Base-by-base conservation (phyloP, 116 monocot species). In the Phalaenopsis hybrid region DNA sequence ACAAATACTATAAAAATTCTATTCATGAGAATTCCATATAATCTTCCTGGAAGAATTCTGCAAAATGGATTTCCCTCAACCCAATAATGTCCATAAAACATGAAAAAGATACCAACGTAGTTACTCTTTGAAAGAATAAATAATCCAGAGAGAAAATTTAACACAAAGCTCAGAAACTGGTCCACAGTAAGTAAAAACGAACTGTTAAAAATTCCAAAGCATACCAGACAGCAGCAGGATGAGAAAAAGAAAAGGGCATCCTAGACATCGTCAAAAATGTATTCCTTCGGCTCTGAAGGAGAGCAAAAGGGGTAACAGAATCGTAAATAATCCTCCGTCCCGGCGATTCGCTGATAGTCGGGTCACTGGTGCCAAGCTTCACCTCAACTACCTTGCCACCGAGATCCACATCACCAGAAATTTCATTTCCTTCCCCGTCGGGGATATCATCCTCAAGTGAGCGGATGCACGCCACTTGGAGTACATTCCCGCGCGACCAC, bases 311-410 rank as follows among this genome's bases (percentile, higher is more conserved):
- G 0, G 92, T 86, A 16, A 95, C 86, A 12, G 95, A 99, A 1
- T 92, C 93, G 50, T 95, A 95, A 51, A 89, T 89, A 77, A 95
- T 90, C 85, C 88, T 86, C 79, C 98, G 81, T 84, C 85, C 84
- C 88, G 88, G 83, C 4, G 88, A 90, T 18, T 99, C 95, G 49
- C 48, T 69, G 78, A 92, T 79, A 51, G 84, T 85, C 18, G 82
- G 86, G 33, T 81, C 87, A 9, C 65, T 87, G 2, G 51, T 84
- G 15, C 80, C 82, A 70, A 93, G 82, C 65, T 77, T 86, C 76
- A 99, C 92, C 86, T 95, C 93, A 37, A 95, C 81, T 21, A 95
- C 92, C 87, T 88, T 93, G 16, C 94, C 97, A 11, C 98, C 92
- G 68, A 57, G 46, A 0, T 65, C 86, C 18, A 37, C 90, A 18